Conservation (phyloP, 441 rosid species). For the Populus hybrid region DNA sequence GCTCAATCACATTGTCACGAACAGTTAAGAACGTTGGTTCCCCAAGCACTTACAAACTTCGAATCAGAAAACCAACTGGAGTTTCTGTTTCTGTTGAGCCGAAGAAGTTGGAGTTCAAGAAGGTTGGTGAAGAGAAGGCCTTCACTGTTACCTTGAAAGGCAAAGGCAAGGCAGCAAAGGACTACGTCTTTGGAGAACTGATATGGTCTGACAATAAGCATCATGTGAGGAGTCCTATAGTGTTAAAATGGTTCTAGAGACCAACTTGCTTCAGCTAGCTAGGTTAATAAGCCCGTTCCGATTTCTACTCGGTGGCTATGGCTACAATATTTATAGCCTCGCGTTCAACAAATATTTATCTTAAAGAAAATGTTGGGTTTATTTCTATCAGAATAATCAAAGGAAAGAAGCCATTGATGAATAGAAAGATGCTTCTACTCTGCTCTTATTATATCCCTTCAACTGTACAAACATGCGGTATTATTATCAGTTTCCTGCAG, state of each 20-base stretch:
- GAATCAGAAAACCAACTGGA: conserved; percentile 37
- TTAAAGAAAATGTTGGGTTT: conserved; percentile 2
- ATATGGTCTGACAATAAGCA: conserved; percentile 58
- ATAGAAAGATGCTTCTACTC: too few relatives aligned
- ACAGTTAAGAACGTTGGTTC: conserved; percentile 50
- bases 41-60: conserved; percentile 27
- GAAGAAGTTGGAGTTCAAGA: conserved; percentile 26
- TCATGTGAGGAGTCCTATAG: conserved; percentile 59
- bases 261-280: neutral
- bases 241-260: conserved; percentile 49
- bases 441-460: too few relatives aligned
- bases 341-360: neutral
- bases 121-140: conserved; percentile 40
- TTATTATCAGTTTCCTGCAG: too few relatives aligned
- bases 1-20: conserved; percentile 33
- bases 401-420: neutral
- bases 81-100: conserved; percentile 41
- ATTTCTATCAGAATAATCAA: conserved; percentile 7
- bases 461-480: too few relatives aligned
- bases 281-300: neutral
- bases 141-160: conserved; percentile 38
- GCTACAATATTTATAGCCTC: neutral
- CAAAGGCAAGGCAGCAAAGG: conserved; percentile 16
- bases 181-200: conserved; percentile 59
- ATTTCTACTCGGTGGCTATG: conserved; percentile 12